Percentiles rank a stretch among this genome's conserved stretches.
These are phyloP conservation scores for Amanita muscaria DNA, from an alignment of 768 basidiomycete genomes.

Conservation along the genomic window DNA sequence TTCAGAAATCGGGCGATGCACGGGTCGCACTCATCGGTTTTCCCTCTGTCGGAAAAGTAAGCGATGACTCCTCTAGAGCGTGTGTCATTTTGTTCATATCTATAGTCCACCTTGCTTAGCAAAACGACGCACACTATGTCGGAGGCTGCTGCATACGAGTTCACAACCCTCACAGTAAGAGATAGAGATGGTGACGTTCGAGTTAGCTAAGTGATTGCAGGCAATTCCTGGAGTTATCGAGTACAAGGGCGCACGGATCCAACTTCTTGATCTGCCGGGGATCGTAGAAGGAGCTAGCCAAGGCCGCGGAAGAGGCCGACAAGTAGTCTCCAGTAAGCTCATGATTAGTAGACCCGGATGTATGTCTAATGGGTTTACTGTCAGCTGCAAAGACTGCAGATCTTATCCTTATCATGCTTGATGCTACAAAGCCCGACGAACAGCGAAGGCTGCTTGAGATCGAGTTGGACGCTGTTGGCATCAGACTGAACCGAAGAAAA, in stretches of 20 bases:
- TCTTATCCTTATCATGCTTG: slow-evolving; percentile 87
- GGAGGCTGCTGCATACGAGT: slow-evolving; percentile 88
- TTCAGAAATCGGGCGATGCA: slow-evolving; percentile 76
- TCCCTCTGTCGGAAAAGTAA: slow-evolving; percentile 86
- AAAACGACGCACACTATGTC: slow-evolving; percentile 90
- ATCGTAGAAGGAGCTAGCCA: slow-evolving; percentile 92
- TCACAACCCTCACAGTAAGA: slow-evolving; percentile 80
- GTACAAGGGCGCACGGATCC: slow-evolving; percentile 86
- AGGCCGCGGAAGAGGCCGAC: slow-evolving; percentile 86
- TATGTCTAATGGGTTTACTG: slow-evolving; percentile 5
- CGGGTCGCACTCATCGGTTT: slow-evolving; percentile 91
- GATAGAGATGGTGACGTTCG: background rate
- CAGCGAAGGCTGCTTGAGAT: slow-evolving; percentile 83
- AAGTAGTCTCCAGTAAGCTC: slow-evolving; percentile 83
- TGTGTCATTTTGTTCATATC: background rate
- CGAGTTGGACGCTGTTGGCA: slow-evolving; percentile 95
- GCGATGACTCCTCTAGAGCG: slow-evolving; percentile 3
- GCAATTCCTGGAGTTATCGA: slow-evolving; percentile 98
- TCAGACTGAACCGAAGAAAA: slow-evolving; percentile 80
- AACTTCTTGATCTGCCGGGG: slow-evolving; percentile 91
- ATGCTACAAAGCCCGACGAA: slow-evolving; percentile 89
- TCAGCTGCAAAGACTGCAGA: slow-evolving; percentile 84
- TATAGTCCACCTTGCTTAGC: slow-evolving; percentile 79
- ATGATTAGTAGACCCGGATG: background rate
- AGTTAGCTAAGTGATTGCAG: slow-evolving; percentile 23